Percentiles rank a stretch among this genome's conserved stretches.
phyloP scores from a whole-genome alignment of 2,329 filamentous ascomycete genomes.

The Penicillium sp. region DNA sequence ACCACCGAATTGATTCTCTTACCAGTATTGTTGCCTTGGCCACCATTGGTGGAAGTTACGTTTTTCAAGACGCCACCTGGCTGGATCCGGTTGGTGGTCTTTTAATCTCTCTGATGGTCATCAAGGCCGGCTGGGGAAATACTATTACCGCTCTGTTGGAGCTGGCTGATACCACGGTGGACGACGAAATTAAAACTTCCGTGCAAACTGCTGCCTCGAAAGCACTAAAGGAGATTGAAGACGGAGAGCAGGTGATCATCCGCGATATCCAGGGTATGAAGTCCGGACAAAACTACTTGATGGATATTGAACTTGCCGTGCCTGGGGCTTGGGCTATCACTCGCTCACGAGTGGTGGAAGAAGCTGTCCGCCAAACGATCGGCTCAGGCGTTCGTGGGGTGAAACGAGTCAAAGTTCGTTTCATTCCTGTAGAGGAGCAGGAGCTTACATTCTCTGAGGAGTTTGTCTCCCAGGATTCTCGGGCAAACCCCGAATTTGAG shows the following conservation, averaged over 20 bases:
- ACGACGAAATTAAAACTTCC: slow-evolving; percentile 75
- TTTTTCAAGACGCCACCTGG: slow-evolving; percentile 83
- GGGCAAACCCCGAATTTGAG: slow-evolving; percentile 56
- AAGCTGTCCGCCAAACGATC: slow-evolving; percentile 69
- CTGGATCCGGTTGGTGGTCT: slow-evolving; percentile 91
- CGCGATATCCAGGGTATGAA: slow-evolving; percentile 86
- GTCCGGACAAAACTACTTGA: slow-evolving; percentile 92
- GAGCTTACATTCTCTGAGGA: slow-evolving; percentile 70
- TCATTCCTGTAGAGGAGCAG: slow-evolving; percentile 67
- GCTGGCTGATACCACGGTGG: slow-evolving; percentile 86
- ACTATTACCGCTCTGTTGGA: slow-evolving; percentile 80
- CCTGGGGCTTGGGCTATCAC: slow-evolving; percentile 75
- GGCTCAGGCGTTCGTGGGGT: slow-evolving; percentile 80
- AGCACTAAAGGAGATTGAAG: slow-evolving; percentile 57
- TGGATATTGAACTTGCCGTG: slow-evolving; percentile 84
- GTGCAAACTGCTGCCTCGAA: slow-evolving; percentile 67
- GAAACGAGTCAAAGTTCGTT: slow-evolving; percentile 78
- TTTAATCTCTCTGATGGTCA: slow-evolving; percentile 88
- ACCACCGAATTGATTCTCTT: slow-evolving; percentile 93
- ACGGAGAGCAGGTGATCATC: slow-evolving; percentile 65
- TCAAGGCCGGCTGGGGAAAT: slow-evolving; percentile 86
- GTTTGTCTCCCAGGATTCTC: slow-evolving; percentile 66
- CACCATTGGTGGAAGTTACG: slow-evolving; percentile 86
- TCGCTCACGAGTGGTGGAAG: slow-evolving; percentile 69
- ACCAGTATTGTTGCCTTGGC: slow-evolving; percentile 91